These are phyloP conservation scores for Starmerella etchellsii DNA, from an alignment of 805 yeast species.

Conservation along the genomic window DNA sequence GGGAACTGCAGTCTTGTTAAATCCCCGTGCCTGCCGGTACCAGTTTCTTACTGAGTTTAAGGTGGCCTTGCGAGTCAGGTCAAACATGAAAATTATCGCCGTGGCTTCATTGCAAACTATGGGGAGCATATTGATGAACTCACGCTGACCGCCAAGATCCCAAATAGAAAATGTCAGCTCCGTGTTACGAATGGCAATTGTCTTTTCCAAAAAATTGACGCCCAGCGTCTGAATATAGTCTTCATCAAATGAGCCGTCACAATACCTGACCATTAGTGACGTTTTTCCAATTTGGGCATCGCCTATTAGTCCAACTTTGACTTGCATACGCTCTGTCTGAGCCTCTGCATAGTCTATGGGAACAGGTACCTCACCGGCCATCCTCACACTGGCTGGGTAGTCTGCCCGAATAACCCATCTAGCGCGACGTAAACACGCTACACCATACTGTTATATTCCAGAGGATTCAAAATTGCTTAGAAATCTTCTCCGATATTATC, in stretches of 20 bases:
- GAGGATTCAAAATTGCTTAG: background rate
- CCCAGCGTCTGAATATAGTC: slow-evolving; percentile 90
- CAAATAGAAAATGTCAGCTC: slow-evolving; percentile 83
- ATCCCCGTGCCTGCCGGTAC: slow-evolving; percentile 84
- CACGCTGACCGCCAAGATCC: slow-evolving; percentile 94
- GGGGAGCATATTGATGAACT: slow-evolving; percentile 90
- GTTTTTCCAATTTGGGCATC: slow-evolving; percentile 96
- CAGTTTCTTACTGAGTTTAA: slow-evolving; percentile 83
- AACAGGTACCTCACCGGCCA: slow-evolving; percentile 1
- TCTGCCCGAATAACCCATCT: background rate
- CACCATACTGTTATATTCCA: background rate
- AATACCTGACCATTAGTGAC: slow-evolving; percentile 90
- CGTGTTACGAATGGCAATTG: slow-evolving; percentile 69
- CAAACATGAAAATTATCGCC: slow-evolving; percentile 81
- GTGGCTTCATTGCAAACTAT: slow-evolving; percentile 85
- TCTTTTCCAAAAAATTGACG: slow-evolving; percentile 87
- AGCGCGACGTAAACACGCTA: background rate
- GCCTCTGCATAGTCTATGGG: slow-evolving; percentile 17
- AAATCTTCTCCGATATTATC: no score
- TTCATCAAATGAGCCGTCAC: slow-evolving; percentile 86
- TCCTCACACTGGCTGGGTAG: background rate
- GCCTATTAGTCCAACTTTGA: slow-evolving; percentile 86
- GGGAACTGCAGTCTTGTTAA: slow-evolving; percentile 83
- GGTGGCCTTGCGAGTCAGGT: slow-evolving; percentile 73
- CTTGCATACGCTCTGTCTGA: slow-evolving; percentile 24